phyloP scores from a whole-genome alignment of 148 eudicot genomes.

The Chenopodium berlandieri region DNA sequence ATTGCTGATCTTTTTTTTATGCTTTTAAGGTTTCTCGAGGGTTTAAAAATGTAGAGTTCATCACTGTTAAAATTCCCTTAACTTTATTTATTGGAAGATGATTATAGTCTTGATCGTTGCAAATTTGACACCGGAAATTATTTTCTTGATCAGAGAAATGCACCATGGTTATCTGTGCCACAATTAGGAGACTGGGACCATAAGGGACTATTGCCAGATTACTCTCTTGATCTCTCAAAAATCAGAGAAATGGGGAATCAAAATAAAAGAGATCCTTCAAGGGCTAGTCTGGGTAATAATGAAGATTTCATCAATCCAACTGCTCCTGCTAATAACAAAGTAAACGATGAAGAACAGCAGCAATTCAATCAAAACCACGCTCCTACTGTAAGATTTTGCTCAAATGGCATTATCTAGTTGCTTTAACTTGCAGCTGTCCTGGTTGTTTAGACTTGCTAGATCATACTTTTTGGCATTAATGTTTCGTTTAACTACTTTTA shows the following conservation, averaged over 20 bases:
- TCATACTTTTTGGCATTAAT: not conserved
- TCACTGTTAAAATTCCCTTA: not conserved
- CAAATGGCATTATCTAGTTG: not conserved
- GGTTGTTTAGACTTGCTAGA: not conserved
- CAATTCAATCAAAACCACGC: slow-evolving; percentile 54
- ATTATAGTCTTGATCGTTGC: slow-evolving; percentile 5
- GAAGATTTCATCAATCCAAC: slow-evolving; percentile 74
- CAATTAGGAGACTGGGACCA: slow-evolving; percentile 98
- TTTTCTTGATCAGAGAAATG: slow-evolving; percentile 45
- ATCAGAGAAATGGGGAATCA: slow-evolving; percentile 91
- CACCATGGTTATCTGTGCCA: slow-evolving; percentile 90
- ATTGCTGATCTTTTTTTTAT: slow-evolving; percentile 11
- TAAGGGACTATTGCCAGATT: slow-evolving; percentile 75
- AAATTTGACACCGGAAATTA: not conserved
- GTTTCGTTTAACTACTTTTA: not conserved
- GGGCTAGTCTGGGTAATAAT: slow-evolving; percentile 90
- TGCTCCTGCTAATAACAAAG: slow-evolving; percentile 36
- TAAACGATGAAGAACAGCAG: slow-evolving; percentile 35
- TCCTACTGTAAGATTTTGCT: slow-evolving; percentile 61
- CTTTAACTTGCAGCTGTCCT: not conserved
- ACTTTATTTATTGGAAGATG: slow-evolving; percentile 8
- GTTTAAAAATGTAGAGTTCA: slow-evolving; percentile 6
- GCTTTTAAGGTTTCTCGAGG: slow-evolving; percentile 26
- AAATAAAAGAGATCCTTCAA: slow-evolving; percentile 86
- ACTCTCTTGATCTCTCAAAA: slow-evolving; percentile 90